These are phyloP conservation scores for Coemansia sp. DNA, from an alignment of 192 early-diverging fungal genomes.

Conservation along the genomic window DNA sequence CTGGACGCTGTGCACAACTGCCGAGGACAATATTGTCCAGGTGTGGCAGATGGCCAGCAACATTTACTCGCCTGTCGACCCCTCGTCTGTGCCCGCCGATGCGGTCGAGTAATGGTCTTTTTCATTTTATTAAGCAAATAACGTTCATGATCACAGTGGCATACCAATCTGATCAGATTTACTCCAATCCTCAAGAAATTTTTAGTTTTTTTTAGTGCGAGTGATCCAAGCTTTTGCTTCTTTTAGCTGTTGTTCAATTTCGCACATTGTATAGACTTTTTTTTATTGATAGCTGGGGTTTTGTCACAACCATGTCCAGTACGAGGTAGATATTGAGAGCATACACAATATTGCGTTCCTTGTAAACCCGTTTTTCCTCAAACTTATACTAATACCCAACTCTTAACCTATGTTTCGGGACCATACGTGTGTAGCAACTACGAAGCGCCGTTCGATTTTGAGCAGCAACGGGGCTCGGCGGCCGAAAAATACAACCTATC, in stretches of 20 bases:
- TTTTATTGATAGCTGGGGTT: not conserved
- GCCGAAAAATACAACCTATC: slow-evolving; percentile 14
- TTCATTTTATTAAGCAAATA: not conserved
- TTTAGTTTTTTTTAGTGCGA: not conserved
- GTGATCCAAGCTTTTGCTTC: not conserved
- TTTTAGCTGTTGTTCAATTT: not conserved
- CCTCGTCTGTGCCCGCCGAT: slow-evolving; percentile 28
- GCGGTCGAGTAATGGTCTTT: slow-evolving; percentile 21
- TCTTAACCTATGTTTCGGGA: not conserved
- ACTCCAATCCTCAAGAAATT: not conserved
- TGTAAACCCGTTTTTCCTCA: too few relatives aligned
- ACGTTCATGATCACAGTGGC: too few relatives aligned
- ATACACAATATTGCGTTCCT: not conserved
- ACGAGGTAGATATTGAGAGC: not conserved
- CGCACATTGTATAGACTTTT: not conserved
- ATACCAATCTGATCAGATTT: not conserved
- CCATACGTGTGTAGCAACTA: slow-evolving; percentile 5
- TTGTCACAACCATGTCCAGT: not conserved
- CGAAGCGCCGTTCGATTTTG: slow-evolving; percentile 40
- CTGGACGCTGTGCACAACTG: slow-evolving; percentile 91
- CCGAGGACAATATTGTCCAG: slow-evolving; percentile 97
- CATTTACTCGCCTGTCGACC: slow-evolving; percentile 52
- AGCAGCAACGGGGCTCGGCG: slow-evolving; percentile 9
- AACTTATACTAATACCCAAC: not conserved
- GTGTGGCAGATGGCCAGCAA: slow-evolving; percentile 95